A percentile compares a stretch with the other conserved stretches of the same genome.
Conservation (phyloP, 2,329 filamentous ascomycete species). For the Talaromyces sp. region DNA sequence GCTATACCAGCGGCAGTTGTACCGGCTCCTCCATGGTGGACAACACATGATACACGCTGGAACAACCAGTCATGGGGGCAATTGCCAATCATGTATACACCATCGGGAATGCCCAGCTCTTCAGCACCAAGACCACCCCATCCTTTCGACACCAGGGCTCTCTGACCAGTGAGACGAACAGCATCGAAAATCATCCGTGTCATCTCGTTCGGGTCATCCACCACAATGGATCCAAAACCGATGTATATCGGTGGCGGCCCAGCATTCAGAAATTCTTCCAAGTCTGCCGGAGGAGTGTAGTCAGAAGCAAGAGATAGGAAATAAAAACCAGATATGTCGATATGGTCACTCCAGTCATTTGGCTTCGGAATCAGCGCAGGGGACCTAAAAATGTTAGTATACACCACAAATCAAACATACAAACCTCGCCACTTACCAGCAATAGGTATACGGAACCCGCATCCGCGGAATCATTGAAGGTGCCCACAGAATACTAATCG, state of each 20-base stretch:
- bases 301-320: slow-evolving; percentile 64
- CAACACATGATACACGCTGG: slow-evolving; percentile 70
- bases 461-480: slow-evolving; percentile 59
- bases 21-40: slow-evolving; percentile 82
- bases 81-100: slow-evolving; percentile 78
- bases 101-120: slow-evolving; percentile 59
- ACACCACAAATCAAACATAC: background rate
- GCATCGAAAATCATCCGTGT: slow-evolving; percentile 69
- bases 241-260: slow-evolving; percentile 74
- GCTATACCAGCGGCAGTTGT: slow-evolving; percentile 84
- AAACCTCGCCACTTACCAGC: slow-evolving; percentile 52
- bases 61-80: slow-evolving; percentile 88
- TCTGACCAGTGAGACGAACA: slow-evolving; percentile 58
- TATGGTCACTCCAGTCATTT: slow-evolving; percentile 65
- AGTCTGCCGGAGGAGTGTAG: slow-evolving; percentile 60
- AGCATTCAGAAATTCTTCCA: slow-evolving; percentile 60
- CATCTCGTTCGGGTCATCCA: slow-evolving; percentile 67
- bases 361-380: slow-evolving; percentile 73
- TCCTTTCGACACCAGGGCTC: slow-evolving; percentile 77
- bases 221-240: slow-evolving; percentile 77
- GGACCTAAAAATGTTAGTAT: slow-evolving; percentile 43
- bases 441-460: slow-evolving; percentile 80
- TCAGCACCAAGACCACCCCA: slow-evolving; percentile 78
- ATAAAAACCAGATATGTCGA: slow-evolving; percentile 70
- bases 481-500: slow-evolving; percentile 73